A percentile compares a stretch with the other conserved stretches of the same genome.
Conservation (phyloP, 2,329 filamentous ascomycete genomes). For the Huntiella decipiens region DNA sequence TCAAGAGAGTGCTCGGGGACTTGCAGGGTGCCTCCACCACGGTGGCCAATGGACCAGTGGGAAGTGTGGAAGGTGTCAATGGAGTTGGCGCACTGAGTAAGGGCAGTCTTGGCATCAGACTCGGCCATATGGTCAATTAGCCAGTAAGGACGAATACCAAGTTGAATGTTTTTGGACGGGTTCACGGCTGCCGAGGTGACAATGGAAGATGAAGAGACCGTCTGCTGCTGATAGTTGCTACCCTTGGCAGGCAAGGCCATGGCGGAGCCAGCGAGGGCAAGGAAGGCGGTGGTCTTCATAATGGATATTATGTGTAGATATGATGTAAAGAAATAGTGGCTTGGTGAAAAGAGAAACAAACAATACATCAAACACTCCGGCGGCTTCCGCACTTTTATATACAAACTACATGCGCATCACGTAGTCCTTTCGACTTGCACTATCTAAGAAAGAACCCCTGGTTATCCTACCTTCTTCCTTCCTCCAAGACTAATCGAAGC, state of each 20-base stretch:
- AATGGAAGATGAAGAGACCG: not conserved
- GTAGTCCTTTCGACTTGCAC: too few species aligned
- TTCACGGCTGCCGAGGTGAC: conserved; percentile 6
- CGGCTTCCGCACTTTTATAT: too few species aligned
- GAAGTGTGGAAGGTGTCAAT: conserved; percentile 29
- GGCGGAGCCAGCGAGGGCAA: conserved; percentile 4
- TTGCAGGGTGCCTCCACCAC: conserved; percentile 40
- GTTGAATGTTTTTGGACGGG: conserved; percentile 30
- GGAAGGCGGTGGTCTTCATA: conserved; percentile 6
- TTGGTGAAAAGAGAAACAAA: not conserved
- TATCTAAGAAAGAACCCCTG: too few species aligned
- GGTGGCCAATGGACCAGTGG: conserved; percentile 41
- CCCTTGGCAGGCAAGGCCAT: not conserved
- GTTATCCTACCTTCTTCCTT: too few species aligned
- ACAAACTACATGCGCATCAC: too few species aligned
- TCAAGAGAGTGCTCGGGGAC: conserved; percentile 46
- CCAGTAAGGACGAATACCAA: conserved; percentile 46
- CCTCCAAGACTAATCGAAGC: too few species aligned
- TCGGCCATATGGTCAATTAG: conserved; percentile 42
- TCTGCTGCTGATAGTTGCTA: not conserved
- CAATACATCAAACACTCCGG: too few species aligned
- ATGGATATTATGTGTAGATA: not conserved
- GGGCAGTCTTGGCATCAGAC: conserved; percentile 37
- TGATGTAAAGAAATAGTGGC: not conserved
- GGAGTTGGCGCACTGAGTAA: conserved; percentile 36